Evolutionary conservation across 257 asterid species (phyloP).

Genomic region (Paulownia fortunei): DNA sequence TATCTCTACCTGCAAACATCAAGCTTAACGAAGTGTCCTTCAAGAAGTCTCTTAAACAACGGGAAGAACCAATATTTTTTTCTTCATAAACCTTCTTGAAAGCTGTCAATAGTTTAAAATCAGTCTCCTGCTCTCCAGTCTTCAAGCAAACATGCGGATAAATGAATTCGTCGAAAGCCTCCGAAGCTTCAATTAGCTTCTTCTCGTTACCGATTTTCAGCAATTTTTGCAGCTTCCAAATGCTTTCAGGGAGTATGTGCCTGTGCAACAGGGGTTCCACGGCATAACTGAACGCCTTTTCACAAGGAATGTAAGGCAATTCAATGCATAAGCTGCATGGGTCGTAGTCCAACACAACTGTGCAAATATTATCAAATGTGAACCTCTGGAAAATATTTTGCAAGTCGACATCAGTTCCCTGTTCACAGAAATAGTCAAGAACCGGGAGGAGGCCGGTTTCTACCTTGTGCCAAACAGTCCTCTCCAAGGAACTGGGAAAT

Average conservation of each 20-base stretch:
- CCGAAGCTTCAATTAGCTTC: slow-evolving; percentile 30
- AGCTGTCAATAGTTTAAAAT: slow-evolving; percentile 23
- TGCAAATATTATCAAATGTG: slow-evolving; percentile 41
- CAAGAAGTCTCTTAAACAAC: slow-evolving; percentile 29
- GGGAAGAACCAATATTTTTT: not conserved
- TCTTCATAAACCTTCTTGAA: slow-evolving; percentile 33
- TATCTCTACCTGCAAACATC: slow-evolving; percentile 45
- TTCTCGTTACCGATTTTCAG: slow-evolving; percentile 42
- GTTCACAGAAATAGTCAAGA: slow-evolving; percentile 31
- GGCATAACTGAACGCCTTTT: slow-evolving; percentile 40
- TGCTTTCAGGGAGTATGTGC: slow-evolving; percentile 40
- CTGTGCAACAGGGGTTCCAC: slow-evolving; percentile 41
- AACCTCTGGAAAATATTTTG: slow-evolving; percentile 53
- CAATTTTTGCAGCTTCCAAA: slow-evolving; percentile 49
- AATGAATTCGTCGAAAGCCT: slow-evolving; percentile 50
- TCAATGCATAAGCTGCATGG: slow-evolving; percentile 37
- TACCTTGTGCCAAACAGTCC: slow-evolving; percentile 39
- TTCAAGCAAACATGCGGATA: slow-evolving; percentile 30
- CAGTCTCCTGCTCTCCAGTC: not conserved
- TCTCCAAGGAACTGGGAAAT: slow-evolving; percentile 25
- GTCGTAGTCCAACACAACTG: slow-evolving; percentile 37
- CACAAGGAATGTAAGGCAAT: slow-evolving; percentile 42
- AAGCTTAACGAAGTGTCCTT: slow-evolving; percentile 37
- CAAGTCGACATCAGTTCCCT: slow-evolving; percentile 37
- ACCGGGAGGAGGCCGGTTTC: slow-evolving; percentile 44